phyloP scores from a whole-genome alignment of 129 eudicot species.

The Gnaphalium uliginosum region DNA sequence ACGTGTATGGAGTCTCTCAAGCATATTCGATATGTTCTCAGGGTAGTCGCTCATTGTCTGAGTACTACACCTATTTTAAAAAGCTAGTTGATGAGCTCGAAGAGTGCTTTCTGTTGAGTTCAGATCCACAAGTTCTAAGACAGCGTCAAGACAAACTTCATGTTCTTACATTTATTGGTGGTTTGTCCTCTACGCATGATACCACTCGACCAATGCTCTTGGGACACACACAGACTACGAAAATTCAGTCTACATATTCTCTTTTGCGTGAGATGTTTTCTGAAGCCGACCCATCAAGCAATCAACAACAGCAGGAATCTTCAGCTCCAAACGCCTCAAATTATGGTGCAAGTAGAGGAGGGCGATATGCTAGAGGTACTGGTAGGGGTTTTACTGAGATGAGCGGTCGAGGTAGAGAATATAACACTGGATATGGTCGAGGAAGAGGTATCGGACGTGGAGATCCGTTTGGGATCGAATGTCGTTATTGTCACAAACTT shows the following conservation, averaged over 20 bases:
- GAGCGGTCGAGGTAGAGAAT: neutral
- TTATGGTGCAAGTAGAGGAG: too few relatives aligned
- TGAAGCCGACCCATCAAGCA: too few relatives aligned
- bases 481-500: neutral
- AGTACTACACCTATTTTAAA: too few relatives aligned
- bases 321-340: too few relatives aligned
- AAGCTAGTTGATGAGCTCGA: too few relatives aligned
- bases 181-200: neutral
- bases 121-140: too few relatives aligned
- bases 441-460: neutral
- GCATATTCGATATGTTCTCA: neutral
- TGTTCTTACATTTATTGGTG: neutral
- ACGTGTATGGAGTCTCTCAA: neutral
- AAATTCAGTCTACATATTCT: neutral
- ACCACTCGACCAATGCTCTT: neutral
- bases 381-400: too few relatives aligned
- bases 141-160: too few relatives aligned
- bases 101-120: too few relatives aligned
- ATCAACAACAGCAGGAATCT: too few relatives aligned
- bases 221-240: neutral
- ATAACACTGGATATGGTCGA: neutral
- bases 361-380: too few relatives aligned
- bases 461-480: neutral
- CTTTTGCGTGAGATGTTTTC: neutral
- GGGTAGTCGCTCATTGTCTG: neutral